Base-by-base conservation (phyloP, 139 green algal species). In the Auxenochlorella pyrenoidosa region DNA sequence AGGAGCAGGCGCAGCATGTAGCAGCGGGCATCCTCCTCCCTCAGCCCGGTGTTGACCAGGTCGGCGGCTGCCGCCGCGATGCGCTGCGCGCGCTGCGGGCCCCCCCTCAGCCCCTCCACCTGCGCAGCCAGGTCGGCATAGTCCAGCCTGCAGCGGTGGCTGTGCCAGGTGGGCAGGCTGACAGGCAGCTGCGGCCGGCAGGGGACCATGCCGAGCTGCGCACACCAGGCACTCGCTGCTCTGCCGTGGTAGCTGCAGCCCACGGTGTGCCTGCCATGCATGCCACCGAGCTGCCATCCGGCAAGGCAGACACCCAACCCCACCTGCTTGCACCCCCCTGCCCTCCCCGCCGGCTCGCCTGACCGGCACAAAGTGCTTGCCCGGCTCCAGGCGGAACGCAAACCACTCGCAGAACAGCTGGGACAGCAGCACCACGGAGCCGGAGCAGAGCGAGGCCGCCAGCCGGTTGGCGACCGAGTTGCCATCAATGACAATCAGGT, bases 381-480 rank as follows among this genome's bases (percentile, higher is more conserved):
- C 13, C 13, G 66, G 66, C 34, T 73, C 15, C 32, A 73, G 66
- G 3, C 66, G 66, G 32, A 40, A 73, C 6, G 66, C 66, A 73
- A 73, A 73, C 66, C 66, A 73, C 66, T 73, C 66, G 66, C 66
- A 73, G 32, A 73, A 73, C 30, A 73, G 66, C 30, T 73, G 66
- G 66, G 66, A 73, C 32, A 73, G 66, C 32, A 73, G 66, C 32
- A 73, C 66, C 32, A 73, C 32, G 32, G 66, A 73, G 66, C 66
- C 66, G 32, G 66, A 73, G 66, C 66, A 73, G 66, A 73, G 66
- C 32, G 66, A 73, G 66, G 66, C 32, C 6, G 66, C 66, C 66
- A 73, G 66, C 21, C 66, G 66, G 32, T 73, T 73, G 66, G 66
- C 66, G 10, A 73, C 16, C 21, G 32, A 40, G 32, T 73, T 73